Conservation (phyloP, 2,329 filamentous ascomycete genomes). For the Pestalotiopsis sp. region DNA sequence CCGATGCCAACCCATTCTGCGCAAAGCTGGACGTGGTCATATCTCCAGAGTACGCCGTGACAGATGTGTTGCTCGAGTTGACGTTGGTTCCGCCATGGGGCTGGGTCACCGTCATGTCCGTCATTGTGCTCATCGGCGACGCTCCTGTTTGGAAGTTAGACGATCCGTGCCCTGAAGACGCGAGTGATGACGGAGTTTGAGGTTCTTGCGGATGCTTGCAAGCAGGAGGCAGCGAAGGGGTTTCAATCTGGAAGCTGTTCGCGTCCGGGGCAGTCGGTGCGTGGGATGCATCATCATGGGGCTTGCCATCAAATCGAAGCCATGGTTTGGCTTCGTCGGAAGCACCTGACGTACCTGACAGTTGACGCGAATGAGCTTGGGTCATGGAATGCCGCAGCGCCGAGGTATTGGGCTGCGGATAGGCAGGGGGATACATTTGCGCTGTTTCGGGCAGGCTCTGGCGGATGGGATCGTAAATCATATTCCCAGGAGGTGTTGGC, state of each 20-base stretch:
- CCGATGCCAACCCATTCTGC: constrained; percentile 28
- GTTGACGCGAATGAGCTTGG: constrained; percentile 15
- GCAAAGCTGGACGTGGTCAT: constrained; percentile 28
- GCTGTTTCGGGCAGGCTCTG: constrained; percentile 52
- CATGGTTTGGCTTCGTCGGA: constrained; percentile 10
- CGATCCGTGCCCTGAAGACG: constrained; percentile 42
- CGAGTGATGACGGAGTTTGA: constrained; percentile 43
- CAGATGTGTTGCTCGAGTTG: constrained; percentile 5
- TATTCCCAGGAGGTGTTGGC: constrained; percentile 54
- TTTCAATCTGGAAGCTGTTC: constrained; percentile 24
- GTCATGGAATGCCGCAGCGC: constrained; percentile 44
- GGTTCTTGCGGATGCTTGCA: constrained; percentile 23
- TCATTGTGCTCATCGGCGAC: constrained; percentile 43
- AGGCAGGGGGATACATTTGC: constrained; percentile 48
- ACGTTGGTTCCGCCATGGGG: constrained; percentile 7
- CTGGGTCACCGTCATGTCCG: constrained; percentile 25
- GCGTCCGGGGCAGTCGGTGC: constrained; percentile 28
- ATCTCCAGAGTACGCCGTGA: constrained; percentile 15
- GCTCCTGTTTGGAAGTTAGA: constrained; percentile 34
- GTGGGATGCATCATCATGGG: constrained; percentile 33
- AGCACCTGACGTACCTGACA: constrained; percentile 4
- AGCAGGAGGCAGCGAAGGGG: constrained; percentile 24
- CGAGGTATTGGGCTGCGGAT: constrained; percentile 50
- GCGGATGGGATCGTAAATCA: constrained; percentile 61
- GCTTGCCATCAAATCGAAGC: constrained; percentile 24